These are phyloP conservation scores for Heimioporus sp. DNA, from an alignment of 768 basidiomycete species.

Conservation along the genomic window DNA sequence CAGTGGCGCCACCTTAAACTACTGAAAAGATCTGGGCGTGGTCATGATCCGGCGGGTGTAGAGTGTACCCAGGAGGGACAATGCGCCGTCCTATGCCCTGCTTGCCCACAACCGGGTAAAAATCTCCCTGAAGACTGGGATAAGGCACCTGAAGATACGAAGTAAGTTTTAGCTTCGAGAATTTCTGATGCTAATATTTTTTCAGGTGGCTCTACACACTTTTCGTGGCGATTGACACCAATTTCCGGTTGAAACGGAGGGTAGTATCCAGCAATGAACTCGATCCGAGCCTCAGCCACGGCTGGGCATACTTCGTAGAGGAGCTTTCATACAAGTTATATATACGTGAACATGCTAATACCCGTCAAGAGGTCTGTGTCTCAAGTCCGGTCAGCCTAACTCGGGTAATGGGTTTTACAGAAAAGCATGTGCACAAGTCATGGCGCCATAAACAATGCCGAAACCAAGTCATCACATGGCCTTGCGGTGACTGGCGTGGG, in stretches of 20 bases:
- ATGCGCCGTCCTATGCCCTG: not conserved
- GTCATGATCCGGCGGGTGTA: not conserved
- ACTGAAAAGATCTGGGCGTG: not conserved
- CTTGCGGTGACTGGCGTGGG: too few relatives aligned
- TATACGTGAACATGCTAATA: too few relatives aligned
- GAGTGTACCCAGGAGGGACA: not conserved
- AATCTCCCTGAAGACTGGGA: not conserved
- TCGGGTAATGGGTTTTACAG: too few relatives aligned
- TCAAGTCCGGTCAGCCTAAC: too few relatives aligned
- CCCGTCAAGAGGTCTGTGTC: too few relatives aligned
- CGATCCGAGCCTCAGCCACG: constrained; percentile 21
- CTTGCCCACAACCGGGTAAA: not conserved
- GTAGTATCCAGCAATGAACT: constrained; percentile 2
- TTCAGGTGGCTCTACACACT: constrained; percentile 14
- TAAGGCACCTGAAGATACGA: not conserved
- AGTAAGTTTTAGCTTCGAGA: not conserved
- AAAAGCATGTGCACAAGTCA: too few relatives aligned
- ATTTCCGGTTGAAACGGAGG: constrained; percentile 26
- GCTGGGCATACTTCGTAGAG: constrained; percentile 5
- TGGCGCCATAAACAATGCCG: too few relatives aligned
- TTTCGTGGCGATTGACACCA: constrained; percentile 27
- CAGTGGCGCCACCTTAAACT: constrained; percentile 3
- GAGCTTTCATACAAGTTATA: too few relatives aligned
- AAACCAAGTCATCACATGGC: too few relatives aligned
- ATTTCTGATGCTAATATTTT: too few relatives aligned